Percentiles rank a stretch among this genome's conserved stretches.
These are phyloP conservation scores for Dentiscutata heterogama DNA, from an alignment of 371 early-diverging fungal genomes.

Conservation along the genomic window DNA sequence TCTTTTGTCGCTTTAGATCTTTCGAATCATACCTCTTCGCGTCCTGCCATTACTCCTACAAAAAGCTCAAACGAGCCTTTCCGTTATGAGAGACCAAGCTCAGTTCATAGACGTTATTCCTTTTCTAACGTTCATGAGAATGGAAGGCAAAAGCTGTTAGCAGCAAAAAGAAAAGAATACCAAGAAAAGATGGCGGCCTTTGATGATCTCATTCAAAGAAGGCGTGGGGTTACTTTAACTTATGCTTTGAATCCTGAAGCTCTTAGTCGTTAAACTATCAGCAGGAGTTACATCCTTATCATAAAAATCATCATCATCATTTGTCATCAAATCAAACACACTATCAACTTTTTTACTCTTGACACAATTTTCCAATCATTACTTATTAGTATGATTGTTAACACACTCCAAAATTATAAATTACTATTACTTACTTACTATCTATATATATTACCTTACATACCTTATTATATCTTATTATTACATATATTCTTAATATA, in stretches of 20 bases:
- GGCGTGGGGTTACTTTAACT: constrained; percentile 18
- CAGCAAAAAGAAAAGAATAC: constrained; percentile 29
- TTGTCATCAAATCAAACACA: too few relatives aligned
- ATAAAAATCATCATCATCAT: too few relatives aligned
- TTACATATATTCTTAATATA: too few relatives aligned
- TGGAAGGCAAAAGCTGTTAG: constrained; percentile 16
- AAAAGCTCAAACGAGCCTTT: not conserved
- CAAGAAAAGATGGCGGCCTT: constrained; percentile 40
- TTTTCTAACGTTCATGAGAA: constrained; percentile 40
- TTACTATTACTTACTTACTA: too few relatives aligned
- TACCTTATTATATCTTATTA: too few relatives aligned
- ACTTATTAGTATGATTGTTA: too few relatives aligned
- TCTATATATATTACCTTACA: too few relatives aligned
- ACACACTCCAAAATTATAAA: too few relatives aligned
- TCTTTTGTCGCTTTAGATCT: not conserved
- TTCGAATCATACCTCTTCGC: not conserved
- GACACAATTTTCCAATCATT: too few relatives aligned
- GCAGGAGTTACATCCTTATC: too few relatives aligned
- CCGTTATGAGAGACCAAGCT: not conserved
- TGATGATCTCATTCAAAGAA: constrained; percentile 28
- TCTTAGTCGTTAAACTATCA: constrained; percentile 26
- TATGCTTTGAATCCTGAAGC: constrained; percentile 30
- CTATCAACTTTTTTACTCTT: too few relatives aligned
- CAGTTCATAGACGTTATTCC: constrained; percentile 28
- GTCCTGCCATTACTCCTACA: not conserved